phyloP scores from a whole-genome alignment of 176 grass and related monocot genomes.

The Panicum miliaceum region DNA sequence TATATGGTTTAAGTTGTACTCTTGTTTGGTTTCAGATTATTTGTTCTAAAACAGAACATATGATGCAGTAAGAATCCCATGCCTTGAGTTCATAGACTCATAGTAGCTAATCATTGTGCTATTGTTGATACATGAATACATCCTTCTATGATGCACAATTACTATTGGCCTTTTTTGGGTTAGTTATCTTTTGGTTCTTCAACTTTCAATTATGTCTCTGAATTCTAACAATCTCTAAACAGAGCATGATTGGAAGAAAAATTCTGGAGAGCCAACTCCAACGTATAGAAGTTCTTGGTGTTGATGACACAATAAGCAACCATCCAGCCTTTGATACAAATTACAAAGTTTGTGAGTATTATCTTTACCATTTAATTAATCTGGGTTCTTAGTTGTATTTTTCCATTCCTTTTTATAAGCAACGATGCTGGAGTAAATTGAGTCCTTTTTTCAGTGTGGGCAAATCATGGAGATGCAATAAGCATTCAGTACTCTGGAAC shows the following conservation, averaged over 20 bases:
- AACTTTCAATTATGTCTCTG: constrained; percentile 3
- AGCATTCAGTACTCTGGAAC: constrained; percentile 99
- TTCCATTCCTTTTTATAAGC: constrained; percentile 24
- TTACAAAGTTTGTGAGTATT: constrained; percentile 86
- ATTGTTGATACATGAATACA: background rate
- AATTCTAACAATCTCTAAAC: constrained; percentile 51
- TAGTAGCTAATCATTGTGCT: background rate
- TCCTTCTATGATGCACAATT: background rate
- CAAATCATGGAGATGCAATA: constrained; percentile 98
- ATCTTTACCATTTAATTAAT: constrained; percentile 19
- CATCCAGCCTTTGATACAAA: constrained; percentile 78
- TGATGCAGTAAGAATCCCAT: constrained; percentile 34
- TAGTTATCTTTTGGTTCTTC: background rate
- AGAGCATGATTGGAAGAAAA: constrained; percentile 97
- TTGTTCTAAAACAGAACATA: background rate
- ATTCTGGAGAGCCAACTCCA: constrained; percentile 83
- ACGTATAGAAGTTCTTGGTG: constrained; percentile 61
- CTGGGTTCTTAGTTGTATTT: constrained; percentile 23
- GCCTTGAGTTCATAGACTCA: background rate
- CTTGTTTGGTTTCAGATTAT: background rate
- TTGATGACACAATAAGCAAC: constrained; percentile 65
- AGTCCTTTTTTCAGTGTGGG: constrained; percentile 78
- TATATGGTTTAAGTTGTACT: constrained; percentile 23
- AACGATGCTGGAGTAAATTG: constrained; percentile 33
- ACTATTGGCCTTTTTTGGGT: constrained; percentile 25